These are phyloP conservation scores for Plantago rigida DNA, from an alignment of 305 asterid genomes.

Conservation along the genomic window DNA sequence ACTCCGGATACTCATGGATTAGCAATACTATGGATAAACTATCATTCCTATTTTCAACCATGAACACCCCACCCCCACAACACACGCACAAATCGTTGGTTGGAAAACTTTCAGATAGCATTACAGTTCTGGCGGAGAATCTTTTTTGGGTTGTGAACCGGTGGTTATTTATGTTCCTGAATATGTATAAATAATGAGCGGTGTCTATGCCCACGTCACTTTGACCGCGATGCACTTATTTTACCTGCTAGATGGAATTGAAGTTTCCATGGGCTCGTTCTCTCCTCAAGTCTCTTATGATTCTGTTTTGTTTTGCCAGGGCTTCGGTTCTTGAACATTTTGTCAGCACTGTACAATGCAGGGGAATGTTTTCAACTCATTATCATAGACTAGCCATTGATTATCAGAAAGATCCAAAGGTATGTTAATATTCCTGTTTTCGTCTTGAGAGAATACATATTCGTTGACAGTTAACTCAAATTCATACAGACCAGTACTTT, in stretches of 20 bases:
- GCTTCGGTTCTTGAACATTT: conserved; percentile 93
- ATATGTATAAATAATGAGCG: too few relatives aligned
- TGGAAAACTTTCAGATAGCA: too few relatives aligned
- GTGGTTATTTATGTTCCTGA: too few relatives aligned
- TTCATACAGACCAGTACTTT: background rate
- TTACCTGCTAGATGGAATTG: background rate
- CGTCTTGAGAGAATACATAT: background rate
- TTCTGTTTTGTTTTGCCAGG: conserved; percentile 38
- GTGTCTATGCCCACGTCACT: background rate
- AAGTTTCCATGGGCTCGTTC: background rate
- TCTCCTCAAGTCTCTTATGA: conserved; percentile 8
- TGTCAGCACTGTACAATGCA: conserved; percentile 64
- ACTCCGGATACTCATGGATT: too few relatives aligned
- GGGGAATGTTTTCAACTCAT: conserved; percentile 97
- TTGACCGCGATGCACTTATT: background rate
- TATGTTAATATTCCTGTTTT: conserved; percentile 26
- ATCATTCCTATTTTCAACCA: too few relatives aligned
- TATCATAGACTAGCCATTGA: conserved; percentile 80
- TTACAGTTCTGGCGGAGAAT: too few relatives aligned
- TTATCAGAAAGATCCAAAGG: conserved; percentile 70
- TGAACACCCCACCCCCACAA: background rate
- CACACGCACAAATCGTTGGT: background rate
- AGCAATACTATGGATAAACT: too few relatives aligned
- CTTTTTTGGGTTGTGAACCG: too few relatives aligned
- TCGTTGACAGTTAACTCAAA: background rate